phyloP scores from a whole-genome alignment of 2,329 filamentous ascomycete species.

The Colletotrichum limetticola region DNA sequence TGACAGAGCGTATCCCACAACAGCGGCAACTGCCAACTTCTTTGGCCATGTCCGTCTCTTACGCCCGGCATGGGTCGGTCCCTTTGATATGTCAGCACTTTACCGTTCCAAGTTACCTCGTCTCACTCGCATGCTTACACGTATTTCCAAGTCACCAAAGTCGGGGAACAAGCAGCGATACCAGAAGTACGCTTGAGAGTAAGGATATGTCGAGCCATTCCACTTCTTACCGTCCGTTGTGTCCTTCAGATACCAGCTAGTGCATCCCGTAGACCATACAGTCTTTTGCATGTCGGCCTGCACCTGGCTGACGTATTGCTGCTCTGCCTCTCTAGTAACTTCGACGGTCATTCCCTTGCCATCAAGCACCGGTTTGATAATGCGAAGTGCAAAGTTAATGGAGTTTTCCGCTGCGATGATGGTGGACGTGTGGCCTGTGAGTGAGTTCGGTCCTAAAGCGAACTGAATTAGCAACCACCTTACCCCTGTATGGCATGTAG shows the following conservation, averaged over 20 bases:
- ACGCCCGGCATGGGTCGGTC: neutral
- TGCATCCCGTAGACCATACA: constrained; percentile 45
- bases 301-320: constrained; percentile 43
- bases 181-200: constrained; percentile 48
- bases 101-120: too few species aligned
- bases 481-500: too few species aligned
- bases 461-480: neutral
- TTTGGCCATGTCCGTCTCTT: neutral
- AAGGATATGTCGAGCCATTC: constrained; percentile 51
- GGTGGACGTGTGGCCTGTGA: constrained; percentile 70
- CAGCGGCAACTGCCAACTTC: neutral
- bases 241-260: constrained; percentile 49
- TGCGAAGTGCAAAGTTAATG: constrained; percentile 67
- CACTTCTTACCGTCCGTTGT: constrained; percentile 40
- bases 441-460: constrained; percentile 65
- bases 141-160: constrained; percentile 46
- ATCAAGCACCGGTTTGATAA: constrained; percentile 61
- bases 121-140: constrained; percentile 39
- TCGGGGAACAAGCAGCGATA: constrained; percentile 48
- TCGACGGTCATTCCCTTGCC: constrained; percentile 44
- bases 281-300: constrained; percentile 47
- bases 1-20: neutral
- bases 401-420: constrained; percentile 71
- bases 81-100: neutral
- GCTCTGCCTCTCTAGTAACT: constrained; percentile 48